phyloP scores from a whole-genome alignment of 1,139 yeast species.

The Oligophagozyma castellii region DNA sequence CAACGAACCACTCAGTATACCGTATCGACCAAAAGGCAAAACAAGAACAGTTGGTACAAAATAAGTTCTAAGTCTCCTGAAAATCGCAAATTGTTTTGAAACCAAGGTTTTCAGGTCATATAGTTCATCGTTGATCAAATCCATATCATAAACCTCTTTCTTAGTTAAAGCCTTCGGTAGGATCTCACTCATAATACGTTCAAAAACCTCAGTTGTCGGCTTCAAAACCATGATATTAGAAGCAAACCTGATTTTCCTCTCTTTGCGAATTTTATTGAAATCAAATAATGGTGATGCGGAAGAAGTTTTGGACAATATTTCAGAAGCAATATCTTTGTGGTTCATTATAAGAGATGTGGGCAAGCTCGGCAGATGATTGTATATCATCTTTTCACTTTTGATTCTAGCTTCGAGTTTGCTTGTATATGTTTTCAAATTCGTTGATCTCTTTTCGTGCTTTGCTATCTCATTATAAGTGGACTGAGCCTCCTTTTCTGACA shows the following conservation, averaged over 20 bases:
- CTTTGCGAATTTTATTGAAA: conserved; percentile 7
- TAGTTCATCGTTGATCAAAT: conserved; percentile 20
- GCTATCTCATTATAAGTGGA: conserved; percentile 13
- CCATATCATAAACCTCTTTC: conserved; percentile 20
- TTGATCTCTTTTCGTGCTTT: conserved; percentile 10
- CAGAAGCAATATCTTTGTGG: conserved; percentile 17
- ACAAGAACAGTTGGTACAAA: conserved; percentile 20
- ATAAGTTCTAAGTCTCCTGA: conserved; percentile 14
- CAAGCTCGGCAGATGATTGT: conserved; percentile 22
- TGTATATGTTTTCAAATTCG: conserved; percentile 14
- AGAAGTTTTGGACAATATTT: conserved; percentile 14
- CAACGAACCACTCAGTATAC: conserved; percentile 19
- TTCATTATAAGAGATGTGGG: conserved; percentile 17
- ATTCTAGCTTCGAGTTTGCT: conserved; percentile 12
- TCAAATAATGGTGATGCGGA: conserved; percentile 14
- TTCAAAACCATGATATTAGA: conserved; percentile 23
- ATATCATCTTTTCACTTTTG: conserved; percentile 15
- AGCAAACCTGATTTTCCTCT: conserved; percentile 16
- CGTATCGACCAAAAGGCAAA: conserved; percentile 22
- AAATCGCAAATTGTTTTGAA: conserved; percentile 17
- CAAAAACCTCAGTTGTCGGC: conserved; percentile 15
- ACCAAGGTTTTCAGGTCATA: conserved; percentile 18
- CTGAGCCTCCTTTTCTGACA: conserved; percentile 12
- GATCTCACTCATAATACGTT: conserved; percentile 7
- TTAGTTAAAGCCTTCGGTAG: conserved; percentile 12